phyloP scores from a whole-genome alignment of 176 grass and related monocot genomes.

The Ensete glaucum region DNA sequence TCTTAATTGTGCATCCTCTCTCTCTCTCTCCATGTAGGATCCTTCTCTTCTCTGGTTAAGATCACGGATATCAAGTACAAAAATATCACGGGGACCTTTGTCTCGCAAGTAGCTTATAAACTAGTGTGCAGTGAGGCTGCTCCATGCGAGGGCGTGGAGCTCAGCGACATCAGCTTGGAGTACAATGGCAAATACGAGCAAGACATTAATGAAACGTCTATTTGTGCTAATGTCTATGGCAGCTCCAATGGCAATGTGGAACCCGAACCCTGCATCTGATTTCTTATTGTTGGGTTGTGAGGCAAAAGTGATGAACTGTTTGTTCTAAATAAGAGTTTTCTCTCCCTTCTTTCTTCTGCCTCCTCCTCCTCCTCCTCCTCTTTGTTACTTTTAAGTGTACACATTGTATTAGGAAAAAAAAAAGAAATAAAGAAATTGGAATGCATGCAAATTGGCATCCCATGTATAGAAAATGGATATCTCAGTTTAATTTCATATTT shows the following conservation, averaged over 20 bases:
- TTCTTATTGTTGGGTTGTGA: not conserved
- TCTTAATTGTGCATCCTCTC: not conserved
- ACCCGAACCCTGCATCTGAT: not conserved
- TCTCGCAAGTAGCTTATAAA: conserved; percentile 34
- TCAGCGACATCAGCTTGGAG: conserved; percentile 46
- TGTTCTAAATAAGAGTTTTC: too few species aligned
- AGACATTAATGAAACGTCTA: not conserved
- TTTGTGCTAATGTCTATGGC: conserved; percentile 22
- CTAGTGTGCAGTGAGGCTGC: conserved; percentile 47
- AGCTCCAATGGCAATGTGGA: conserved; percentile 26
- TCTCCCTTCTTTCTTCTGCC: too few species aligned
- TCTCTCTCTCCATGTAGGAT: not conserved
- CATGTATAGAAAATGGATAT: too few species aligned
- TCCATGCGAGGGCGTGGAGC: conserved; percentile 49
- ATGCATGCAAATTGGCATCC: too few species aligned
- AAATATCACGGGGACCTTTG: conserved; percentile 52
- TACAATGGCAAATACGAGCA: not conserved
- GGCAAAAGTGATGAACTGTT: too few species aligned
- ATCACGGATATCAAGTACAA: conserved; percentile 34
- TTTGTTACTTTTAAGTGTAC: too few species aligned
- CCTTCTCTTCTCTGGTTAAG: conserved; percentile 36
- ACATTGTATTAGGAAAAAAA: too few species aligned
- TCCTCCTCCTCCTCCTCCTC: too few species aligned
- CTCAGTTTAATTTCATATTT: too few species aligned
- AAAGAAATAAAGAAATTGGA: too few species aligned